Evolutionary conservation across 371 early-diverging fungal species (phyloP).

Genomic region (Apophysomyces sp.): DNA sequence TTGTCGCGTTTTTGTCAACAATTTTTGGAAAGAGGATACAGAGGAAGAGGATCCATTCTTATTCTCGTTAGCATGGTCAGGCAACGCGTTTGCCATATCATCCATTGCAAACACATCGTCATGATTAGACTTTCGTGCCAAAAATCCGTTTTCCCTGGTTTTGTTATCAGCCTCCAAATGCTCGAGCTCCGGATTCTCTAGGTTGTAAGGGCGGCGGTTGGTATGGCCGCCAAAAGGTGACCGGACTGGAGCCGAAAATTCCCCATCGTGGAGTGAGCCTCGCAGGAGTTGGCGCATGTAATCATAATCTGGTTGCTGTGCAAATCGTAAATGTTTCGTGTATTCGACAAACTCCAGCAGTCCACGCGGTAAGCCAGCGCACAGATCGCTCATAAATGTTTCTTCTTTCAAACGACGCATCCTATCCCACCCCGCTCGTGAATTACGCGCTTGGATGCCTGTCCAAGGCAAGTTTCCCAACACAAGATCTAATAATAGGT

Average conservation of each 20-base stretch:
- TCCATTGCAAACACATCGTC: constrained; percentile 26
- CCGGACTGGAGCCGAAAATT: neutral
- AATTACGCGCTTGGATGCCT: constrained; percentile 56
- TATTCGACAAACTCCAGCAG: constrained; percentile 69
- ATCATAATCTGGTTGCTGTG: constrained; percentile 93
- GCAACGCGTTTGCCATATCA: constrained; percentile 18
- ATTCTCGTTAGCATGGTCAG: neutral
- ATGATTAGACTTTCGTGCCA: neutral
- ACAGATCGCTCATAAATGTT: constrained; percentile 47
- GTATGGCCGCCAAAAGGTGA: constrained; percentile 31
- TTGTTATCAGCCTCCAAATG: neutral
- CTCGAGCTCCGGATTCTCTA: neutral
- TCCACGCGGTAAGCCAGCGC: constrained; percentile 53
- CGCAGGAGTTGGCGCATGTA: constrained; percentile 46
- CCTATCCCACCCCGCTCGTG: constrained; percentile 62
- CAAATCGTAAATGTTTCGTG: constrained; percentile 81
- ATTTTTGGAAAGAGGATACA: neutral
- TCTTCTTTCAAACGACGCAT: constrained; percentile 56
- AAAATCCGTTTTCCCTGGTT: neutral
- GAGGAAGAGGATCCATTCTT: neutral
- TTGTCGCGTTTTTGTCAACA: neutral
- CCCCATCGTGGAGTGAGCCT: constrained; percentile 32
- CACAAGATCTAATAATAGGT: constrained; percentile 57
- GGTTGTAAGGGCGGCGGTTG: neutral
- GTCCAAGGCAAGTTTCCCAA: constrained; percentile 65